These are phyloP conservation scores for Rhynchospora breviuscula DNA, from an alignment of 176 grass and related monocot genomes.

Conservation along the genomic window DNA sequence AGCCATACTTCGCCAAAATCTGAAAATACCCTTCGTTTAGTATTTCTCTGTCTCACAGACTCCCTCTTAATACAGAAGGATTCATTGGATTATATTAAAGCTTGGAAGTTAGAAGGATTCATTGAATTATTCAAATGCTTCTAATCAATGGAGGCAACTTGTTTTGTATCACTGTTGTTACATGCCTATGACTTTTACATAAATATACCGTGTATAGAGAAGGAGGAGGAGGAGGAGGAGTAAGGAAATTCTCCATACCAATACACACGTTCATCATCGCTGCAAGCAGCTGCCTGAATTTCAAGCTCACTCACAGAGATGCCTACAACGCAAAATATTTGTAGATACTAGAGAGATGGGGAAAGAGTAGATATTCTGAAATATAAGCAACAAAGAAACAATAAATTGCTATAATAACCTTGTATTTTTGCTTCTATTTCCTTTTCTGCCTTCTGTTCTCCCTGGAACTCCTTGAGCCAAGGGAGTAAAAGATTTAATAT, in stretches of 20 bases:
- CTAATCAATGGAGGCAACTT: not conserved
- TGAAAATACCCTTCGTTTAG: not conserved
- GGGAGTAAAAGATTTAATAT: conserved; percentile 42
- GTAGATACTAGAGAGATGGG: not conserved
- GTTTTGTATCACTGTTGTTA: not conserved
- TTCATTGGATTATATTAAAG: no score
- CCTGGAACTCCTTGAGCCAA: conserved; percentile 50
- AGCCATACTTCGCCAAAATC: no score
- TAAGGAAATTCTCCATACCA: conserved; percentile 34
- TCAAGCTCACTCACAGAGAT: conserved; percentile 28
- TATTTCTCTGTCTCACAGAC: not conserved
- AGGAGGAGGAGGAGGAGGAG: no score
- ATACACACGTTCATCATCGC: conserved; percentile 44
- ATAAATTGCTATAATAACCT: conserved; percentile 29
- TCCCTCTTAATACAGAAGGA: no score
- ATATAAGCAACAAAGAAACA: not conserved
- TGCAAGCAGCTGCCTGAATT: conserved; percentile 34
- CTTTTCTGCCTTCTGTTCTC: conserved; percentile 51
- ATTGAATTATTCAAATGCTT: not conserved
- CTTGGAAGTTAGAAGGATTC: not conserved
- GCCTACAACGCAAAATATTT: conserved; percentile 24
- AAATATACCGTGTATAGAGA: no score
- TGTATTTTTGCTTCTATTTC: conserved; percentile 50
- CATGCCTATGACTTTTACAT: no score
- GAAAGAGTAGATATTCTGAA: not conserved